Conservation (phyloP, 139 green algal genomes). For the Edaphochlamys debaryana region DNA sequence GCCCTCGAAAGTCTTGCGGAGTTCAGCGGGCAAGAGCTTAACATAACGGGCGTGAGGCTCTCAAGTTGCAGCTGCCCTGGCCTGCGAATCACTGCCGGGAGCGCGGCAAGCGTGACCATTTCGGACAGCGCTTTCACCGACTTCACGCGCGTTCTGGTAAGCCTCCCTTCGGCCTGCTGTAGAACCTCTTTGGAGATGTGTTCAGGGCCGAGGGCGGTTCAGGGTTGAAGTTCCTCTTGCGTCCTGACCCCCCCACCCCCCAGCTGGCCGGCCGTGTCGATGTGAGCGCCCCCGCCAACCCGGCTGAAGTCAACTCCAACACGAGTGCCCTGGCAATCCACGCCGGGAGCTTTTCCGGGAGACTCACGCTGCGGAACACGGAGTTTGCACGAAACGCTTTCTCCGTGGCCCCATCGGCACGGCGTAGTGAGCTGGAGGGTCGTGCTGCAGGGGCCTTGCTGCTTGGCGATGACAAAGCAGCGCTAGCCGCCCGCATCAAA, state of each 20-base stretch:
- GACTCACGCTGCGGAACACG: not conserved
- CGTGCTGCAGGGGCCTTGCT: too few species aligned
- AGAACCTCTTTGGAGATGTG: not conserved
- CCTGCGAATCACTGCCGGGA: not conserved
- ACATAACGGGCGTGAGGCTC: not conserved
- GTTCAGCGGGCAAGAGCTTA: not conserved
- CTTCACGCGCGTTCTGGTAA: slow-evolving; percentile 4
- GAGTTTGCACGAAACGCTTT: not conserved
- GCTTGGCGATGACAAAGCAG: too few species aligned
- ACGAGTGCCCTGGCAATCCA: not conserved
- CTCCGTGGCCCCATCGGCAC: not conserved
- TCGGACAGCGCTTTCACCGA: slow-evolving; percentile 1
- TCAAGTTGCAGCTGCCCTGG: not conserved
- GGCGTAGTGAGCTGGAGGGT: too few species aligned
- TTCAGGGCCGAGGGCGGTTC: too few species aligned
- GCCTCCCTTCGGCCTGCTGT: not conserved
- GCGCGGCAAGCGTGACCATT: not conserved
- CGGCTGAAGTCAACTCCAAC: not conserved
- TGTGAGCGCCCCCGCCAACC: too few species aligned
- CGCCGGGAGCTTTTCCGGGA: not conserved
- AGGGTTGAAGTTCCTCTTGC: too few species aligned
- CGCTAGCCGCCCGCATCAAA: too few species aligned
- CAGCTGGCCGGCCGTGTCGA: too few species aligned
- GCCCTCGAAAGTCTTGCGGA: not conserved
- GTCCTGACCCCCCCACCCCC: too few species aligned